Base-by-base conservation (phyloP, 306 rosid species). In the Rosa chinensis region DNA sequence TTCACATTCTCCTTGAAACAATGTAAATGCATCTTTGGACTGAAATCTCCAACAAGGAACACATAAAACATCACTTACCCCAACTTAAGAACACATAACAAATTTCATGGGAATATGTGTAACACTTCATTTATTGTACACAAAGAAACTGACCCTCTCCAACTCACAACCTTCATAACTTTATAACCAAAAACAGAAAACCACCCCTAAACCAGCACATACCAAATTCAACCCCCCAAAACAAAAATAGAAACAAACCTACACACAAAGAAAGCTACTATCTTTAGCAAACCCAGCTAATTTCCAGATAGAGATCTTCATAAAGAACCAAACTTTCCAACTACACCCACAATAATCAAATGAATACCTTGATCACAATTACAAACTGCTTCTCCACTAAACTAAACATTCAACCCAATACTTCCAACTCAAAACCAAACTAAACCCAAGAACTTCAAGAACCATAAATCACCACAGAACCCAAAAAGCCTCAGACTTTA, bases 291-390 rank as follows among this genome's bases (percentile, higher is more conserved):
- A 23, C 23, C 58, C 49, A 47, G 55, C 18, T 70, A 11, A n/a
- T 28, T 16, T 21, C 68, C 59, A 5, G 10, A 11, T 28, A 21
- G 47, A 66, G 32, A 67, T 78, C 61, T 6, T 14, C 11, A 37
- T 21, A 73, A 53, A 39, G 40, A 72, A 48, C 72, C 56, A 79
- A 70, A 35, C 70, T 13, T 64, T 13, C 62, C 64, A 76, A 79
- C 40, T 10, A 75, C 64, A 66, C 16, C 53, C 62, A 17, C 20
- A 45, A 74, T 13, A 53, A 9, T 58, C 35, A 58, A 21, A 21
- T 20, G 5, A 1, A 58, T 23, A 58, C 35, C 64, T 21, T 58
- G 23, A 28, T 76, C 64, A 66, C 18, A 28, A 77, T 25, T 42
- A 75, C 50, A 71, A 61, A 56, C 50, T 45, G 64, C 39, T 70